phyloP scores from a whole-genome alignment of 2,329 filamentous ascomycete genomes.

The Nannizzia gypsea region DNA sequence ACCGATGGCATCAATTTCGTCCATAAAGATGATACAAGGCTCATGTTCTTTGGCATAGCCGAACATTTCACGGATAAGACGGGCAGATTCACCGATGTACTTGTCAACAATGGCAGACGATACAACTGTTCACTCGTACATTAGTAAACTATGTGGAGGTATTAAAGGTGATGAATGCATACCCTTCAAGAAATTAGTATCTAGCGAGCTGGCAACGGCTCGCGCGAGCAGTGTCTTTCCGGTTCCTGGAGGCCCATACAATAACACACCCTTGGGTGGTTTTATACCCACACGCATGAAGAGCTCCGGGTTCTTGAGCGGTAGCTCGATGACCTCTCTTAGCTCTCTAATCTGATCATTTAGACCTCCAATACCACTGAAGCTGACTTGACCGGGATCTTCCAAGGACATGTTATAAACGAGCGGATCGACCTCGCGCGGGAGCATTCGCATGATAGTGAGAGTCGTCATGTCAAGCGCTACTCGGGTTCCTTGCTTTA shows the following conservation, averaged over 20 bases:
- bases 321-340: slow-evolving; percentile 93
- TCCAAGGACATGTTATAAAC: slow-evolving; percentile 99
- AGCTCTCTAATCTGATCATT: slow-evolving; percentile 98
- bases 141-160: not conserved
- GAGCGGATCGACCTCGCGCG: slow-evolving; percentile 91
- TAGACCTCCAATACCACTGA: slow-evolving; percentile 90
- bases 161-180: slow-evolving; percentile 18
- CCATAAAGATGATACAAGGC: slow-evolving; percentile 99
- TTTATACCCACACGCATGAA: slow-evolving; percentile 97
- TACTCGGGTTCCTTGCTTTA: slow-evolving; percentile 96
- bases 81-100: slow-evolving; percentile 96
- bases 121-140: slow-evolving; percentile 54
- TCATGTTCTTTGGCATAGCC: slow-evolving; percentile 99
- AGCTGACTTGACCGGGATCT: slow-evolving; percentile 94
- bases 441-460: slow-evolving; percentile 99
- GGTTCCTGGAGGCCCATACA: slow-evolving; percentile 93
- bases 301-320: slow-evolving; percentile 95
- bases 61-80: slow-evolving; percentile 98
- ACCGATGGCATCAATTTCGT: slow-evolving; percentile 98
- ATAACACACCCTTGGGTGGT: slow-evolving; percentile 88
- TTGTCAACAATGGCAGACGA: slow-evolving; percentile 99
- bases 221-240: slow-evolving; percentile 91
- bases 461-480: slow-evolving; percentile 98
- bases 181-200: slow-evolving; percentile 98
- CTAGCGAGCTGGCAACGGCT: slow-evolving; percentile 88